Evolutionary conservation across 2,329 filamentous ascomycete genomes (phyloP).

Genomic region (Fonsecaea monophora): DNA sequence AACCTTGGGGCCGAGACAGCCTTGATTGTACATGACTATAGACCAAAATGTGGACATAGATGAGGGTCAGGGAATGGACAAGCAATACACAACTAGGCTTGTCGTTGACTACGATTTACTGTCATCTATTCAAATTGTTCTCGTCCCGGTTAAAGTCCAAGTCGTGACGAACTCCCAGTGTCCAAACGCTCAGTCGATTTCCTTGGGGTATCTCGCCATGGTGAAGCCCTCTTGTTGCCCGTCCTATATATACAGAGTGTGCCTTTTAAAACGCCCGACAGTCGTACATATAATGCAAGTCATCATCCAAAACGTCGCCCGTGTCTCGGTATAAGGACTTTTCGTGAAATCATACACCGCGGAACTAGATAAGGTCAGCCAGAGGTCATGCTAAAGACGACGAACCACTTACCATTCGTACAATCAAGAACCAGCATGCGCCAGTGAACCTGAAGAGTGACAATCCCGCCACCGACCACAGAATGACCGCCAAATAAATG

Average conservation of each 20-base stretch:
- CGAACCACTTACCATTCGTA: conserved; percentile 74
- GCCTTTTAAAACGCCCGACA: background rate
- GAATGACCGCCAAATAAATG: conserved; percentile 83
- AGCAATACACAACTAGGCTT: background rate
- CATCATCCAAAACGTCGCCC: conserved; percentile 6
- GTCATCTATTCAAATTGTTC: background rate
- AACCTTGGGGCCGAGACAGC: background rate
- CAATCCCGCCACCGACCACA: conserved; percentile 87
- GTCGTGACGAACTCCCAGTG: background rate
- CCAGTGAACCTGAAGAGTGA: conserved; percentile 87
- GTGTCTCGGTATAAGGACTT: background rate
- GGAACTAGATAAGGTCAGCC: conserved; percentile 55
- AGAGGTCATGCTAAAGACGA: background rate
- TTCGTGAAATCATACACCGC: conserved; percentile 49
- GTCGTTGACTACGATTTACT: background rate
- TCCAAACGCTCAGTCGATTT: conserved; percentile 7
- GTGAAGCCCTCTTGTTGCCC: conserved; percentile 1
- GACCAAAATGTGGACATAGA: background rate
- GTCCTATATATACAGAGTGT: conserved; percentile 6
- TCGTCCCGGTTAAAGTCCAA: background rate
- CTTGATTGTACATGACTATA: conserved; percentile 5
- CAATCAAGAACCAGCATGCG: conserved; percentile 89
- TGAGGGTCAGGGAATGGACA: background rate
- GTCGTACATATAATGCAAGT: conserved; percentile 1
- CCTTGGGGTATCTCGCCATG: conserved; percentile 18